phyloP scores from a whole-genome alignment of 176 grass and related monocot genomes.

The Musa troglodytarum region DNA sequence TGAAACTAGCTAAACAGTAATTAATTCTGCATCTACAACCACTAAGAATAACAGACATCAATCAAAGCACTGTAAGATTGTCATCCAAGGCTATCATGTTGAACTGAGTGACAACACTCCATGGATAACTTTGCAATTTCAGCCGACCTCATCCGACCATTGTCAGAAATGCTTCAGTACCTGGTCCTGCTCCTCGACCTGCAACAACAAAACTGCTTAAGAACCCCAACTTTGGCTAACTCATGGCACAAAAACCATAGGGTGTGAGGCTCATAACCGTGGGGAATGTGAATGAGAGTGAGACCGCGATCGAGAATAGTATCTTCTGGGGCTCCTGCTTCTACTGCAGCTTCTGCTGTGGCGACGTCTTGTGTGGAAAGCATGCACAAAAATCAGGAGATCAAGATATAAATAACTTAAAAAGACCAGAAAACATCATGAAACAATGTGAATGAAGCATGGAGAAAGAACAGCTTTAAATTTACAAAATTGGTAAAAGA shows the following conservation, averaged over 20 bases:
- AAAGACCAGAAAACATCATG: no score
- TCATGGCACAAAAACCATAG: background rate
- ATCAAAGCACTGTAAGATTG: background rate
- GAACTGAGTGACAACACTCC: no score
- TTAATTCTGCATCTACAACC: background rate
- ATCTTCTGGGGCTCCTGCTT: constrained; percentile 47
- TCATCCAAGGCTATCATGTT: no score
- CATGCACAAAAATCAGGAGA: no score
- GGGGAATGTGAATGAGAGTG: constrained; percentile 59
- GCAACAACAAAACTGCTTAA: constrained; percentile 14
- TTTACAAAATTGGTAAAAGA: no score
- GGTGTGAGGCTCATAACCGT: constrained; percentile 29
- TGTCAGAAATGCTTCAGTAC: constrained; percentile 29
- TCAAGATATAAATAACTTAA: no score
- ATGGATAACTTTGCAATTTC: no score
- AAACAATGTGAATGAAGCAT: no score
- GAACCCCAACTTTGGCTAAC: background rate
- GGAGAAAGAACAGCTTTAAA: no score
- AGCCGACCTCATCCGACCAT: background rate
- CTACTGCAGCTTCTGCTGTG: constrained; percentile 68
- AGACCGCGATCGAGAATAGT: constrained; percentile 34
- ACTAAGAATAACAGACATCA: background rate
- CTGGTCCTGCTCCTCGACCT: constrained; percentile 72
- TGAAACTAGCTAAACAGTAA: background rate
- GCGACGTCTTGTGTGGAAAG: constrained; percentile 35